Base-by-base conservation (phyloP, 2,329 filamentous ascomycete genomes). In the Sporothrix phasma region DNA sequence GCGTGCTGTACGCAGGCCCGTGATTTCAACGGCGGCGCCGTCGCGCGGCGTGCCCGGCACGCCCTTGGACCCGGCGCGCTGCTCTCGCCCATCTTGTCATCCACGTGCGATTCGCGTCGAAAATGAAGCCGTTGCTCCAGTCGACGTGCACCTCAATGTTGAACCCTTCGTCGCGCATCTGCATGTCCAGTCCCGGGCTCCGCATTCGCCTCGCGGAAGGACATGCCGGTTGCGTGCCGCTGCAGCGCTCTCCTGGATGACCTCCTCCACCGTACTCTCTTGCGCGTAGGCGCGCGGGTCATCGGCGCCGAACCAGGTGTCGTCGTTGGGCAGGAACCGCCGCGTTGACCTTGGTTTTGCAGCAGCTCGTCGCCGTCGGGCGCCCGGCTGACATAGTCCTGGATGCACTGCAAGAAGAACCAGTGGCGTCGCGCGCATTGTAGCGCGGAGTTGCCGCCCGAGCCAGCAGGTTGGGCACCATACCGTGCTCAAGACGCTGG, bases 31-130 rank as follows among this genome's bases (percentile, higher is more conserved):
- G 22, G 94, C 92, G 47, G 94, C 92, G 34, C 94, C 94, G 73
- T 99, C 95, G 70, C 95, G 88, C 54, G 94, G 94, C n/a, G 94
- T 99, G 8, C 92, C 94, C 0, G 94, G 95, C 22, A 96, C 80
- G 59, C 94, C 95, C 78, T 97, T 97, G 72, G 87, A 96, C 65
- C 89, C 88, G 17, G 95, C 94, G 67, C 87, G 89, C 68, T 89
- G 67, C 92, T 96, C 75, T 99, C 94, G n/a, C 94, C 94, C 94
- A 99, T 99, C 82, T 99, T 99, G 80, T 99, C 92, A 97, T 97
- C 94, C 94, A 99, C 1, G 94, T 99, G 61, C 94, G 92, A 72
- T 90, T 97, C 39, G 95, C 94, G 64, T 95, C 94, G 71, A 95
- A 96, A 65, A 99, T 87, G 67, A 99, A 84, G 24, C 94, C 95